Conservation (phyloP, 2,329 filamentous ascomycete genomes). For the Diatrype stigma region DNA sequence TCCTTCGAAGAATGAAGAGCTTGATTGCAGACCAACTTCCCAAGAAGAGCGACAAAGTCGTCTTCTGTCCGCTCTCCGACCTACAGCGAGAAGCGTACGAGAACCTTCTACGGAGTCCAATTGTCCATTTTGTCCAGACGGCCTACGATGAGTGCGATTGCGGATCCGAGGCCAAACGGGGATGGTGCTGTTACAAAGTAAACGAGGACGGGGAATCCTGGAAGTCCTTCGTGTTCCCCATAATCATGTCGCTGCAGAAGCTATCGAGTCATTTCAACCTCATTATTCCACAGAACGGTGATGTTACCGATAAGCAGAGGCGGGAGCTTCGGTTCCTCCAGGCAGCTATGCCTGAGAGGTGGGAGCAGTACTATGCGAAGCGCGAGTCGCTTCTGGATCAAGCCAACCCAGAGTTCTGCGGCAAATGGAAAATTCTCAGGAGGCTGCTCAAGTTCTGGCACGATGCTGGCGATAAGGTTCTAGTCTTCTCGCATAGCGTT, state of each 20-base stretch:
- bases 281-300: slow-evolving; percentile 65
- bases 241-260: slow-evolving; percentile 78
- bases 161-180: slow-evolving; percentile 63
- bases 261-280: slow-evolving; percentile 90
- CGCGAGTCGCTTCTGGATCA: slow-evolving; percentile 77
- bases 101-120: slow-evolving; percentile 69
- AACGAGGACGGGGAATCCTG: slow-evolving; percentile 63
- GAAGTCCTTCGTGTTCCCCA: slow-evolving; percentile 78
- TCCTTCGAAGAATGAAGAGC: slow-evolving; percentile 87
- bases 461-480: slow-evolving; percentile 82
- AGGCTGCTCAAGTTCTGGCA: slow-evolving; percentile 89
- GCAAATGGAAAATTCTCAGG: slow-evolving; percentile 91
- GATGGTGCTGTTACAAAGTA: slow-evolving; percentile 71
- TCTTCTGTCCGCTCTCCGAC: slow-evolving; percentile 88
- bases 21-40: slow-evolving; percentile 89
- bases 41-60: slow-evolving; percentile 89
- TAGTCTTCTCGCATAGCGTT: slow-evolving; percentile 93
- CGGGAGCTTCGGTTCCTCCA: slow-evolving; percentile 72
- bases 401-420: slow-evolving; percentile 86
- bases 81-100: slow-evolving; percentile 80
- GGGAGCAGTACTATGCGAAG: slow-evolving; percentile 68
- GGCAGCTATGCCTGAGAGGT: slow-evolving; percentile 68
- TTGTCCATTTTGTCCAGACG: slow-evolving; percentile 63
- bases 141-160: slow-evolving; percentile 68
- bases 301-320: slow-evolving; percentile 68